phyloP scores from a whole-genome alignment of 257 asterid species.

The Scutellaria galericulata region DNA sequence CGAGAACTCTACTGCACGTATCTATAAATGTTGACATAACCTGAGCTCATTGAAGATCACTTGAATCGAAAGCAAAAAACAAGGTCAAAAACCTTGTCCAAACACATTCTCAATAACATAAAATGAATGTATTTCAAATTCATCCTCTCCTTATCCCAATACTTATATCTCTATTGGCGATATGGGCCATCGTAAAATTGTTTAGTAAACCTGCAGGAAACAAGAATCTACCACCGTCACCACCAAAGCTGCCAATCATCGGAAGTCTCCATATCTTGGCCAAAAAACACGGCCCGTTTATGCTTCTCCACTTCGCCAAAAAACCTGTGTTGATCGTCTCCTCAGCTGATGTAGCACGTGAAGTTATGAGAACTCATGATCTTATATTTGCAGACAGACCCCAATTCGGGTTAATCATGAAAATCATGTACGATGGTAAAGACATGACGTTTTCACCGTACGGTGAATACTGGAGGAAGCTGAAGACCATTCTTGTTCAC shows the following conservation, averaged over 20 bases:
- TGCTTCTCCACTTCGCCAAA: slow-evolving; percentile 28
- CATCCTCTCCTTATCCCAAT: background rate
- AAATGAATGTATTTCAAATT: slow-evolving; percentile 8
- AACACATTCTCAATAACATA: background rate
- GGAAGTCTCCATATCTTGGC: slow-evolving; percentile 17
- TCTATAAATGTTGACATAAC: no score
- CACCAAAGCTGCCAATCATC: slow-evolving; percentile 21
- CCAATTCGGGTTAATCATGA: no score
- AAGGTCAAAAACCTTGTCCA: background rate
- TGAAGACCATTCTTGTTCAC: no score
- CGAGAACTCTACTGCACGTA: no score
- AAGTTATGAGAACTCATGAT: slow-evolving; percentile 14
- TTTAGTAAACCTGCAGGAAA: background rate
- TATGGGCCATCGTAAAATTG: slow-evolving; percentile 11
- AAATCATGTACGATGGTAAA: no score
- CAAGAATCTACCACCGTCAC: slow-evolving; percentile 7
- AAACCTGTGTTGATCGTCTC: slow-evolving; percentile 15
- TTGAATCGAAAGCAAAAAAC: background rate
- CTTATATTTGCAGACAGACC: no score
- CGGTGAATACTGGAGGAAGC: no score
- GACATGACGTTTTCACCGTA: no score
- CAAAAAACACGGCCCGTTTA: slow-evolving; percentile 21
- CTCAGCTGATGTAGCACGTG: slow-evolving; percentile 5
- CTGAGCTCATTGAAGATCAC: no score
- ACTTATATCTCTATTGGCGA: background rate